Base-by-base conservation (phyloP, 768 basidiomycete species). In the Hygrophoropsis aurantiaca region DNA sequence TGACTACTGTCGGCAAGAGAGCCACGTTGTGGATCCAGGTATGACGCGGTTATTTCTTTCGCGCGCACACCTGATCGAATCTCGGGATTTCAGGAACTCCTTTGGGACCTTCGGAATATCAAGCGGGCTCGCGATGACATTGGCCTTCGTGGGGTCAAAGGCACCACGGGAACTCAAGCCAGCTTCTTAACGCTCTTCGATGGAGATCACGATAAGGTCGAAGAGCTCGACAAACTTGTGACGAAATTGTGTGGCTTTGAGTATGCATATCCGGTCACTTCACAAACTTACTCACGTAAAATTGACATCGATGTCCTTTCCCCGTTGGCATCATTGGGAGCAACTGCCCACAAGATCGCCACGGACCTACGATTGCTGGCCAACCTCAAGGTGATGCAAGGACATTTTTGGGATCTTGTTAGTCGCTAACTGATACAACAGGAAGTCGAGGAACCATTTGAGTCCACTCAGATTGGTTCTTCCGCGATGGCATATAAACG, bases 401-500 rank as follows among this genome's bases (percentile, higher is more conserved):
- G 20, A 47, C n/a, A 6, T 18, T 15, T 23, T 36, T 18, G 10
- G 16, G 10, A 18, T 6, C 10, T 10, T 8, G 11, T 26, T 13
- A 1, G 16, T 26, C 10, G 33, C n/a, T 49, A 23, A 44, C 30
- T 24, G 26, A 23, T 15, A 27, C 20, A n/a, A 23, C 42, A 90
- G 85, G 97, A 98, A 82, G 78, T 99, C 37, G 97, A 99, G 70
- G 97, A 99, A 64, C 97, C 97, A 0, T 98, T 98, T 68, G 95
- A 99, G 68, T 90, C 93, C 43, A 95, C 95, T 16, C 97, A 99
- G 72, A 99, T 98, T 55, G 97, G 97, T 6, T 90, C 88, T 9
- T 92, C 88, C 1, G 94, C 94, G 1, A 98, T 98, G 95, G 95
- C 95, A 8, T 98, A 98, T 81, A 97, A 98, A 73, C 82, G 95